Percentiles rank a stretch among this genome's conserved stretches.
Conservation (phyloP, 208 protist genomes). For the Leishmania gerbilli region DNA sequence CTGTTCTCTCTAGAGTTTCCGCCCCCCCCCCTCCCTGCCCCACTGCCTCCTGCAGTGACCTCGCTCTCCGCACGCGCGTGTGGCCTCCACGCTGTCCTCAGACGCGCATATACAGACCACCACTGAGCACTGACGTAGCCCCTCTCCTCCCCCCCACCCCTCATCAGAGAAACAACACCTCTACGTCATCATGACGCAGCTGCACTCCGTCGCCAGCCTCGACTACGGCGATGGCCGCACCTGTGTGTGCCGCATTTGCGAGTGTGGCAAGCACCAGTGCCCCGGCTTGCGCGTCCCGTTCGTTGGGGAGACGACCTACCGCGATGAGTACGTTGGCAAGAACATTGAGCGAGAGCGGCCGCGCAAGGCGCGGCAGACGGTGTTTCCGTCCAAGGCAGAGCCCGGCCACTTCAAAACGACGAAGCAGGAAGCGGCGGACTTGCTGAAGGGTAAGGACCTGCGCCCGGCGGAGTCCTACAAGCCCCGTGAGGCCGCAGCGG, state of each 20-base stretch:
- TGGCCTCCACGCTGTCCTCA: background rate
- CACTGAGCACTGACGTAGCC: background rate
- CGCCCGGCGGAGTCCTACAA: constrained; percentile 90
- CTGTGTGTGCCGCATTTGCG: constrained; percentile 88
- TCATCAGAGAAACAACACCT: background rate
- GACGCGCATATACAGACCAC: background rate
- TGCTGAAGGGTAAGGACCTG: constrained; percentile 67
- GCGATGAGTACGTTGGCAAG: constrained; percentile 89
- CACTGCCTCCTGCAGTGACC: background rate
- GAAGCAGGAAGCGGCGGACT: constrained; percentile 87
- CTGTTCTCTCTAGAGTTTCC: background rate
- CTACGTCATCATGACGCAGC: constrained; percentile 67
- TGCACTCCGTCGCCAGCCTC: constrained; percentile 86
- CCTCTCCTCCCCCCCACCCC: background rate
- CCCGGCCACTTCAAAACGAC: constrained; percentile 90
- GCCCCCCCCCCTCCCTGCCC: background rate
- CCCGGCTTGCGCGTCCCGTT: constrained; percentile 80
- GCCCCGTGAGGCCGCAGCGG: constrained; percentile 50
- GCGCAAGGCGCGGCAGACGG: constrained; percentile 37
- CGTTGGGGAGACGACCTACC: constrained; percentile 84
- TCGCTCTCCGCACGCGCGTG: background rate
- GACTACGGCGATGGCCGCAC: constrained; percentile 90
- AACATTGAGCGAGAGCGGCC: constrained; percentile 50
- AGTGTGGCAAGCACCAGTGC: constrained; percentile 87
- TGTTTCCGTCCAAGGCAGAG: constrained; percentile 80